phyloP scores from a whole-genome alignment of 1,284 basidiomycete genomes.

The Leccinum discolor region DNA sequence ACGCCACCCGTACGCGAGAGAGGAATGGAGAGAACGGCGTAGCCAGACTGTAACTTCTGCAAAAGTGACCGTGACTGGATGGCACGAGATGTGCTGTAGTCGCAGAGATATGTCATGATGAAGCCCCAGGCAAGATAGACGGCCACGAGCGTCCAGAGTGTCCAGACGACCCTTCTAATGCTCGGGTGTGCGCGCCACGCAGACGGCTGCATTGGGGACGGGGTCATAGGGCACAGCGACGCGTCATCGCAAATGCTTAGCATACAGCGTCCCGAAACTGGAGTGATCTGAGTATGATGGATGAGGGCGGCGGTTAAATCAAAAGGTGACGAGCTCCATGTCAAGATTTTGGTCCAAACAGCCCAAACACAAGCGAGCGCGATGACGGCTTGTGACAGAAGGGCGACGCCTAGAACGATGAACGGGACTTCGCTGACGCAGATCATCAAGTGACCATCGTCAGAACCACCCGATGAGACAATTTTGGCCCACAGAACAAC shows the following conservation, averaged over 20 bases:
- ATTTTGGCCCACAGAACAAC: constrained; percentile 14
- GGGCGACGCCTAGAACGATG: constrained; percentile 25
- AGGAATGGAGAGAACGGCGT: constrained; percentile 24
- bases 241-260: too few species aligned
- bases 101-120: constrained; percentile 12
- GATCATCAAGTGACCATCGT: constrained; percentile 5
- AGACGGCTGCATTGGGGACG: too few species aligned
- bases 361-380: constrained; percentile 20
- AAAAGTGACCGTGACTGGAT: constrained; percentile 28
- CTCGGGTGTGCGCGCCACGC: neutral
- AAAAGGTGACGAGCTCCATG: neutral
- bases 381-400: constrained; percentile 25
- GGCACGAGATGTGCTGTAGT: constrained; percentile 5
- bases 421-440: constrained; percentile 29
- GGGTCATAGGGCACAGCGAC: too few species aligned
- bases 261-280: constrained; percentile 17
- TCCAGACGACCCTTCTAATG: constrained; percentile 17
- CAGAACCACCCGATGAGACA: constrained; percentile 16
- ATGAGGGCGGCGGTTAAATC: constrained; percentile 32
- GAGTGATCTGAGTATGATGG: constrained; percentile 23
- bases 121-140: constrained; percentile 26
- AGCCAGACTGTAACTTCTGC: constrained; percentile 3
- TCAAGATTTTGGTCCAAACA: neutral
- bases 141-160: constrained; percentile 23
- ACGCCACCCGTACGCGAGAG: constrained; percentile 12